These are phyloP conservation scores for Oryza glaberrima DNA, from an alignment of 176 grass and related monocot species.

Conservation along the genomic window DNA sequence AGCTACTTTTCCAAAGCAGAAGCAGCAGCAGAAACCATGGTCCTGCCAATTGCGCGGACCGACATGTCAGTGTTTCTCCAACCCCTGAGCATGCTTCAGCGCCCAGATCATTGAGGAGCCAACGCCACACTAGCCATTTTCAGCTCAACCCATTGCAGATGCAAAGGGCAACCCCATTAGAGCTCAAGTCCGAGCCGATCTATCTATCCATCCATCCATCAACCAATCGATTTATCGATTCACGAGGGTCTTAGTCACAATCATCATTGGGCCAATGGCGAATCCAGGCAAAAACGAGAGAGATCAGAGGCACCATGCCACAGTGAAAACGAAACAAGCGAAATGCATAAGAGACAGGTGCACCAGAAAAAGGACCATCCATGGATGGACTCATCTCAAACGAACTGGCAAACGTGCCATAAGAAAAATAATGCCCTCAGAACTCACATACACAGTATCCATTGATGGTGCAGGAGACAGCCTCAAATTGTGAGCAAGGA, in stretches of 20 bases:
- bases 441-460: too few relatives aligned
- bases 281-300: conserved; percentile 5
- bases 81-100: background rate
- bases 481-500: too few relatives aligned
- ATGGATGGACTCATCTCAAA: too few relatives aligned
- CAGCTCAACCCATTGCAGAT: background rate
- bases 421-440: too few relatives aligned
- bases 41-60: background rate
- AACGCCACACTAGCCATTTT: conserved; percentile 39
- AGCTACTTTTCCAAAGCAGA: too few relatives aligned
- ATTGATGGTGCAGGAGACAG: too few relatives aligned
- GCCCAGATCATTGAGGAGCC: conserved; percentile 33
- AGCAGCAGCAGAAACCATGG: background rate
- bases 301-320: background rate
- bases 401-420: too few relatives aligned
- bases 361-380: too few relatives aligned
- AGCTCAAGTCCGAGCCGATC: conserved; percentile 26
- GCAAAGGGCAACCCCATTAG: background rate
- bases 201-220: conserved; percentile 28
- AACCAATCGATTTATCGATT: conserved; percentile 5
- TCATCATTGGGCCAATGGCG: conserved; percentile 37
- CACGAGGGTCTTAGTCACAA: background rate
- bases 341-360: background rate
- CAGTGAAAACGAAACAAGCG: background rate
- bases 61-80: background rate